Conservation (phyloP, 1,139 yeast species). For the Suhomyces taliae region DNA sequence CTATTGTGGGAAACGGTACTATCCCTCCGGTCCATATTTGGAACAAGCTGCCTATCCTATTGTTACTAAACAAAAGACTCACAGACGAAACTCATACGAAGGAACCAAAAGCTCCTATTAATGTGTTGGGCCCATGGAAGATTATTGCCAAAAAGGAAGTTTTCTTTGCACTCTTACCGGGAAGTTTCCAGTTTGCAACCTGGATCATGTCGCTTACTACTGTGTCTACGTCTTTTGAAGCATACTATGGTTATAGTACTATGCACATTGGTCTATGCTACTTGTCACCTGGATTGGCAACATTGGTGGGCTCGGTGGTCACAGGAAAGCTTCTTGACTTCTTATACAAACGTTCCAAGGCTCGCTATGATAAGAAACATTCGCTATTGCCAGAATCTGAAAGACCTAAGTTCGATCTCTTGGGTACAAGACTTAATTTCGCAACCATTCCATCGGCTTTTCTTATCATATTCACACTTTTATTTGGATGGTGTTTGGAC, state of each 20-base stretch:
- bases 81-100: constrained; percentile 8
- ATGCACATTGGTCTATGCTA: constrained; percentile 64
- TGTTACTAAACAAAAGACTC: constrained; percentile 17
- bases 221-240: constrained; percentile 52
- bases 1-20: constrained; percentile 68
- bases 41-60: constrained; percentile 46
- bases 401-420: constrained; percentile 25
- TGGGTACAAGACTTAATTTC: constrained; percentile 29
- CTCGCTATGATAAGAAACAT: constrained; percentile 45
- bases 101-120: constrained; percentile 16
- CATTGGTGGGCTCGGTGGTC: constrained; percentile 48
- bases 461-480: constrained; percentile 40
- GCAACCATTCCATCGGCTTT: constrained; percentile 27
- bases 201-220: constrained; percentile 75
- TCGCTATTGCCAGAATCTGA: constrained; percentile 34
- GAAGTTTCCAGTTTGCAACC: constrained; percentile 60
- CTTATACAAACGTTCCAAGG: constrained; percentile 34
- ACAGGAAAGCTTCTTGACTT: constrained; percentile 51
- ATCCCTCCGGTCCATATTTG: constrained; percentile 41
- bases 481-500: constrained; percentile 72
- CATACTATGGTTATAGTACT: constrained; percentile 49
- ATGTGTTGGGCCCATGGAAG: constrained; percentile 46
- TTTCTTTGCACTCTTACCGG: constrained; percentile 42
- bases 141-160: constrained; percentile 37
- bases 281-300: constrained; percentile 61